These are phyloP conservation scores for Coemansia sp. DNA, from an alignment of 192 early-diverging fungal genomes.

Conservation along the genomic window DNA sequence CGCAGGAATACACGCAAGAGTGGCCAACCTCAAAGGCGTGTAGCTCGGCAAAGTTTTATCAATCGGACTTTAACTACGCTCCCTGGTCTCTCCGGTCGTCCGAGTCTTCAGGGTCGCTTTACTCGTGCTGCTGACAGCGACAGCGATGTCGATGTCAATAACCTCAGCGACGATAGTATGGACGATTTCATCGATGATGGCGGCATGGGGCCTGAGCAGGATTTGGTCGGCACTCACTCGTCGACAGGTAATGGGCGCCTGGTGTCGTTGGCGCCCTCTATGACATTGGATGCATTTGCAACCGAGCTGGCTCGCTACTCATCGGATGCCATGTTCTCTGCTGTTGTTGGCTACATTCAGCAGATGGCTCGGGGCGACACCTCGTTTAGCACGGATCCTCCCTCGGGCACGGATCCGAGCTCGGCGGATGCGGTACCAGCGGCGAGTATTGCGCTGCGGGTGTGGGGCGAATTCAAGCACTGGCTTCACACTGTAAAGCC, in stretches of 20 bases:
- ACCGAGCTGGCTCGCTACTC: conserved; percentile 6
- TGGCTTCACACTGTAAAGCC: conserved; percentile 12
- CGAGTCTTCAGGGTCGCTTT: not conserved
- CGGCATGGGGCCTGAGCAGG: not conserved
- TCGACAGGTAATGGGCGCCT: not conserved
- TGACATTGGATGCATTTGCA: not conserved
- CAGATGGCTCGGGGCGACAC: conserved; percentile 8
- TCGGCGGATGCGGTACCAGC: not conserved
- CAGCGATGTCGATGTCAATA: not conserved
- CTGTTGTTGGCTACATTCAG: not conserved
- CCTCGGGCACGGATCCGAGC: not conserved
- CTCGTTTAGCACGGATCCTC: not conserved
- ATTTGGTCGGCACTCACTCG: not conserved
- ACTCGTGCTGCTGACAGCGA: not conserved
- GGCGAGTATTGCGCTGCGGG: conserved; percentile 9
- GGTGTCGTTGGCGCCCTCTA: not conserved
- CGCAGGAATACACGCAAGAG: not conserved
- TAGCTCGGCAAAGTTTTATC: not conserved
- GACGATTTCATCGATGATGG: conserved; percentile 47
- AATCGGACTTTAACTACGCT: not conserved
- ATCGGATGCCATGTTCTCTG: conserved; percentile 3
- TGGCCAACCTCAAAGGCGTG: not conserved
- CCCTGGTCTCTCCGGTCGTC: not conserved
- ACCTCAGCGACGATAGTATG: conserved; percentile 25
- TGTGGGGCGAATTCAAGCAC: conserved; percentile 29